These are phyloP conservation scores for Podila epigama DNA, from an alignment of 192 early-diverging fungal genomes.

Conservation along the genomic window DNA sequence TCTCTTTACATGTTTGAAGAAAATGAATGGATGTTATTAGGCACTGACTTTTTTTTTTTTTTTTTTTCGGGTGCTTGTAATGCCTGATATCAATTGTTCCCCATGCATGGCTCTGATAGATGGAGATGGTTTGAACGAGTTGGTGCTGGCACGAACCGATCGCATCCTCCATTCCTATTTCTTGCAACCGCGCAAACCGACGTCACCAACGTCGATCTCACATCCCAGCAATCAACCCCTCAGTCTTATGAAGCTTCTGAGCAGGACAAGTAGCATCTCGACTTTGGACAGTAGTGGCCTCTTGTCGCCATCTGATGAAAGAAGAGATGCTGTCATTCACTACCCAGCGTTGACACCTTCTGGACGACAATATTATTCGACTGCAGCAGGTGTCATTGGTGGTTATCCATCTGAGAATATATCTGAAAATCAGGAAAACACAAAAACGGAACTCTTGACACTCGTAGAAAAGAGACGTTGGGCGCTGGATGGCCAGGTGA, in stretches of 20 bases:
- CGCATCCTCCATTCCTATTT: constrained; percentile 60
- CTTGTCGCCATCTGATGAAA: constrained; percentile 32
- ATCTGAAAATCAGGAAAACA: constrained; percentile 1
- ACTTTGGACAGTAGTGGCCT: constrained; percentile 42
- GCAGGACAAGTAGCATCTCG: constrained; percentile 36
- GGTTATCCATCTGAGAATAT: neutral
- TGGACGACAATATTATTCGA: constrained; percentile 6
- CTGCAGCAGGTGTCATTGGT: neutral
- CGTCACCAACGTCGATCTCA: constrained; percentile 2
- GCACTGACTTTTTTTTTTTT: too few species aligned
- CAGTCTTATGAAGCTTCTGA: constrained; percentile 23
- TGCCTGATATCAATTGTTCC: too few species aligned
- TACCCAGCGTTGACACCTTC: constrained; percentile 22
- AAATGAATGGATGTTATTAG: too few species aligned
- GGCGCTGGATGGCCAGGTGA: constrained; percentile 64
- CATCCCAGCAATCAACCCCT: constrained; percentile 20
- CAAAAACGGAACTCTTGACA: neutral
- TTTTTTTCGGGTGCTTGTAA: too few species aligned
- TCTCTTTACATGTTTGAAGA: too few species aligned
- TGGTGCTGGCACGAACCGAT: constrained; percentile 64
- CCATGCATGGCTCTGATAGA: constrained; percentile 53
- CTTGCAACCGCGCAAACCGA: constrained; percentile 25
- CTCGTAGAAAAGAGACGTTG: constrained; percentile 59
- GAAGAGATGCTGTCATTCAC: constrained; percentile 27
- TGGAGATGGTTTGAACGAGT: constrained; percentile 61